phyloP scores from a whole-genome alignment of 331 rosid species.

The Quercus lobata region DNA sequence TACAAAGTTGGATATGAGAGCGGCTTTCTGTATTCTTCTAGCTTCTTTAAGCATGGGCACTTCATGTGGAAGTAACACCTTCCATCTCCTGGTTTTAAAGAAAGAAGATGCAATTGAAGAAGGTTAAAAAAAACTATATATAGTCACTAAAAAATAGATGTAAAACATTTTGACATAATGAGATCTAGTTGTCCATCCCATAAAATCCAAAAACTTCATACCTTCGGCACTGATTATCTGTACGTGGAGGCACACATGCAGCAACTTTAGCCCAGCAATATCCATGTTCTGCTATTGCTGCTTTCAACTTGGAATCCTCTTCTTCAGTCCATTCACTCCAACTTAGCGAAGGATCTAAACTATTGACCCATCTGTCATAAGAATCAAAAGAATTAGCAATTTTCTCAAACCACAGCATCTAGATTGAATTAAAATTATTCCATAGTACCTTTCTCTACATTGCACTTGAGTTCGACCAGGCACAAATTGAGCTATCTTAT shows the following conservation, averaged over 20 bases:
- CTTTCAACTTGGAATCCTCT: constrained; percentile 74
- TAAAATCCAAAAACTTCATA: constrained; percentile 26
- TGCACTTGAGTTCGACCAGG: constrained; percentile 92
- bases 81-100: constrained; percentile 73
- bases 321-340: constrained; percentile 76
- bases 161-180: not conserved
- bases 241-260: constrained; percentile 72
- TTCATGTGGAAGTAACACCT: constrained; percentile 62
- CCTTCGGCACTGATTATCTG: constrained; percentile 94
- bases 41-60: constrained; percentile 66
- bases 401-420: constrained; percentile 5
- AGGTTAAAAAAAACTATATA: not conserved
- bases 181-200: not conserved
- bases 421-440: not conserved
- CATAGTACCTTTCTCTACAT: constrained; percentile 85
- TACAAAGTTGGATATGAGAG: constrained; percentile 67
- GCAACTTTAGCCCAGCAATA: constrained; percentile 94
- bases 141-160: not conserved
- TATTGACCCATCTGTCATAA: constrained; percentile 71
- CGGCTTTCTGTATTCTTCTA: constrained; percentile 55
- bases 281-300: constrained; percentile 69
- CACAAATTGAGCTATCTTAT: constrained; percentile 72
- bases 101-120: constrained; percentile 5
- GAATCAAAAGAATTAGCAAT: constrained; percentile 23
- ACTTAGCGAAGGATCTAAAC: constrained; percentile 77